Evolutionary conservation across 441 rosid genomes (phyloP).

Genomic region (Mallotus japonicus): DNA sequence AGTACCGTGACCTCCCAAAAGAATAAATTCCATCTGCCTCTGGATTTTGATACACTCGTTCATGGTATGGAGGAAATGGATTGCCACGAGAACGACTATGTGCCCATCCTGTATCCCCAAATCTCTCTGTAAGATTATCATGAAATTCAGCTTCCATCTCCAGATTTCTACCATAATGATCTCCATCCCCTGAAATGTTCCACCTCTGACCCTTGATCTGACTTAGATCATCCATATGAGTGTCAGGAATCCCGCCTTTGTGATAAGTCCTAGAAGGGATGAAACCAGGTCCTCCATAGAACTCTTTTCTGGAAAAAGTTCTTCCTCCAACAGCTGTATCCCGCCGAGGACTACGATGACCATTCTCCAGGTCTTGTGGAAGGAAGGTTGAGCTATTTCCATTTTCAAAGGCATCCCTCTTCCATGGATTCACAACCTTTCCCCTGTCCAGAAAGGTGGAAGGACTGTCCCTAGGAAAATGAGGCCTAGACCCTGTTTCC

Average conservation of each 20-base stretch:
- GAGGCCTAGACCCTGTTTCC: slow-evolving; percentile 46
- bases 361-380: slow-evolving; percentile 52
- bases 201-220: slow-evolving; percentile 60
- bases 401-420: slow-evolving; percentile 65
- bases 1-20: slow-evolving; percentile 72
- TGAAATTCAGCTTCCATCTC: slow-evolving; percentile 69
- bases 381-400: slow-evolving; percentile 50
- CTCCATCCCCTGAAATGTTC: slow-evolving; percentile 69
- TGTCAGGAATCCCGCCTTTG: slow-evolving; percentile 58
- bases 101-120: slow-evolving; percentile 73
- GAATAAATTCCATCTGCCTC: slow-evolving; percentile 70
- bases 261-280: slow-evolving; percentile 41
- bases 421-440: slow-evolving; percentile 60
- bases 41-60: slow-evolving; percentile 52
- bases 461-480: slow-evolving; percentile 58
- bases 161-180: slow-evolving; percentile 50
- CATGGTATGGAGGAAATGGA: slow-evolving; percentile 57
- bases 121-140: slow-evolving; percentile 62
- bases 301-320: slow-evolving; percentile 58
- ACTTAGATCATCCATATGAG: slow-evolving; percentile 48
- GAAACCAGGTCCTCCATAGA: slow-evolving; percentile 55
- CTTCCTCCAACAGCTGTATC: slow-evolving; percentile 50
- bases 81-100: slow-evolving; percentile 48
- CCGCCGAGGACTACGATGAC: slow-evolving; percentile 49
- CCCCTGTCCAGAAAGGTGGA: slow-evolving; percentile 53